phyloP scores from a whole-genome alignment of 371 early-diverging fungal species.

The Mortierella sp. region DNA sequence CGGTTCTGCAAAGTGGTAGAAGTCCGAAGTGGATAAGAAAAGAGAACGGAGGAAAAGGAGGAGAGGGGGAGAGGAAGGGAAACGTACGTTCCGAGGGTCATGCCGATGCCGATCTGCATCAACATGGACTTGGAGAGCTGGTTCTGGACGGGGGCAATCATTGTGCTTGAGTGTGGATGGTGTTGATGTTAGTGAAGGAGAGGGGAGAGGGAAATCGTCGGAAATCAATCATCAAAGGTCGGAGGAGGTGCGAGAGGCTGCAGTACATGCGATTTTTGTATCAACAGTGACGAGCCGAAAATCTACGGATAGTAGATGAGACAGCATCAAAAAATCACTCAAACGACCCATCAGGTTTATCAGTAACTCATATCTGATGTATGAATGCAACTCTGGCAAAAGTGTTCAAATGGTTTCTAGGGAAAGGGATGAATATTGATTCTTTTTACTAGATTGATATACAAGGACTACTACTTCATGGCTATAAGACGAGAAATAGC shows the following conservation, averaged over 20 bases:
- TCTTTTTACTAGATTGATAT: background rate
- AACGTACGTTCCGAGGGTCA: slow-evolving; percentile 48
- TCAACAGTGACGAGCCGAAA: background rate
- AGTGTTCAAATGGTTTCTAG: background rate
- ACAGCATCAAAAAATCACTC: too few species aligned
- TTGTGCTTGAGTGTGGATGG: slow-evolving; percentile 11
- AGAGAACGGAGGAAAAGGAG: background rate
- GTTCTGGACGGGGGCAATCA: slow-evolving; percentile 51
- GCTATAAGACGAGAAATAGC: slow-evolving; percentile 28
- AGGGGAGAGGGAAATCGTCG: slow-evolving; percentile 2
- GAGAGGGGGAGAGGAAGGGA: background rate
- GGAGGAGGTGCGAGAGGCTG: background rate
- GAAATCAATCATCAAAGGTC: background rate
- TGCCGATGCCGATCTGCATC: slow-evolving; percentile 39
- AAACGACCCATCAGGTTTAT: too few species aligned
- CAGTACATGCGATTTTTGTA: background rate
- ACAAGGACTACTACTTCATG: slow-evolving; percentile 22
- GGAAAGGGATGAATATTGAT: background rate
- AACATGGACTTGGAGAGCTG: slow-evolving; percentile 52
- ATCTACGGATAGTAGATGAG: too few species aligned
- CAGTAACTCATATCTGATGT: background rate
- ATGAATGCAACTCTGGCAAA: background rate
- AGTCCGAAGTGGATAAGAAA: background rate
- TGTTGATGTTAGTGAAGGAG: slow-evolving; percentile 14
- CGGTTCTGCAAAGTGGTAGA: background rate